phyloP scores from a whole-genome alignment of 331 rosid species.

The Phaseolus coccineus region DNA sequence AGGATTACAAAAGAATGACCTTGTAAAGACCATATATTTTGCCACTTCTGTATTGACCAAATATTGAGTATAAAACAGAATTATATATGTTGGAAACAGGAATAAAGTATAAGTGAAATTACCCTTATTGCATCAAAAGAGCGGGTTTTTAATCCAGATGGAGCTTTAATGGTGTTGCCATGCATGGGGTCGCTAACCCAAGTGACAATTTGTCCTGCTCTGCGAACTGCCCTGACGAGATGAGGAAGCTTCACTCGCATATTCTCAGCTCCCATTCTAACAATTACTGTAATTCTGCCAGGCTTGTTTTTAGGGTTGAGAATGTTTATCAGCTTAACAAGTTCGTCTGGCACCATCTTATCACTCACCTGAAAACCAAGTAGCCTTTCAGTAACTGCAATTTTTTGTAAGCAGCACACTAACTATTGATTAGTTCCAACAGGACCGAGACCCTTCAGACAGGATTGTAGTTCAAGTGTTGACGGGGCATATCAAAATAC shows the following conservation, averaged over 20 bases:
- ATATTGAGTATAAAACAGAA: constrained; percentile 13
- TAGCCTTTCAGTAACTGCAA: constrained; percentile 34
- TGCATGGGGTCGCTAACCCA: constrained; percentile 96
- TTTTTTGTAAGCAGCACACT: neutral
- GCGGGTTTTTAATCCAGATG: constrained; percentile 86
- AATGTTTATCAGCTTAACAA: constrained; percentile 76
- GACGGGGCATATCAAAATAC: neutral
- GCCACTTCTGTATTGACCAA: constrained; percentile 21
- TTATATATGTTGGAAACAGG: constrained; percentile 22
- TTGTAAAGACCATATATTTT: constrained; percentile 20
- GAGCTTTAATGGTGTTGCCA: constrained; percentile 88
- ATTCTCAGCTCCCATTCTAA: constrained; percentile 92
- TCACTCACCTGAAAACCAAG: constrained; percentile 75
- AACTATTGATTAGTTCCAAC: constrained; percentile 1
- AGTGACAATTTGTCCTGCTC: constrained; percentile 79
- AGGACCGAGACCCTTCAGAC: constrained; percentile 9
- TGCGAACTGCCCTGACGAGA: constrained; percentile 77
- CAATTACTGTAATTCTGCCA: constrained; percentile 75
- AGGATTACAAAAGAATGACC: constrained; percentile 25
- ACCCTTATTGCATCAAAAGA: constrained; percentile 84
- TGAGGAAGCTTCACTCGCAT: constrained; percentile 84
- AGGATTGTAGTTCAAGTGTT: neutral
- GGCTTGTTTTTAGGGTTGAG: constrained; percentile 79
- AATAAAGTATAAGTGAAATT: constrained; percentile 27
- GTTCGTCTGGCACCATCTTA: constrained; percentile 79